Conservation (phyloP, 768 basidiomycete genomes). For the Boletus reticuloceps region DNA sequence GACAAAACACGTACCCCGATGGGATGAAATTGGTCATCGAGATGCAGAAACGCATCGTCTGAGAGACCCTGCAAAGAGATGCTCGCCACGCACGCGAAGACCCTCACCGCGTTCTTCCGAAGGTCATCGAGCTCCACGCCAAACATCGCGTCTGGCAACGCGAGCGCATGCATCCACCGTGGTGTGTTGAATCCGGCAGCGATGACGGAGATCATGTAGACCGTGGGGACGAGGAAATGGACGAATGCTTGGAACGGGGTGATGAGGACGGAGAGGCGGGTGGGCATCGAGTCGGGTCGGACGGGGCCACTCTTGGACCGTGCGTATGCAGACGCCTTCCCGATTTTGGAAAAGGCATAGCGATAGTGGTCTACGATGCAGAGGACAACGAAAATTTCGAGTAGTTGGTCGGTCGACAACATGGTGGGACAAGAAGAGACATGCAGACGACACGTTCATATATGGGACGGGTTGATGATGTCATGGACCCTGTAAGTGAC, state of each 20-base stretch:
- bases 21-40: constrained; percentile 3
- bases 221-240: background rate
- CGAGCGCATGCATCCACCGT: background rate
- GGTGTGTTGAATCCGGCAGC: background rate
- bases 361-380: background rate
- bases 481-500: no score
- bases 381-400: background rate
- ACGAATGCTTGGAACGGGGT: background rate
- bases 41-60: background rate
- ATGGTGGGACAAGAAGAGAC: background rate
- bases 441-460: no score
- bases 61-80: background rate
- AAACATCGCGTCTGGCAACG: background rate
- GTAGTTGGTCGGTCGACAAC: background rate
- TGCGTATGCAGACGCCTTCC: background rate
- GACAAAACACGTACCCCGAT: constrained; percentile 1
- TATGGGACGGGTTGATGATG: no score
- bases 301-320: constrained; percentile 1
- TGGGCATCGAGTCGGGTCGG: background rate
- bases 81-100: background rate
- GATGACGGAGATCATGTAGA: background rate
- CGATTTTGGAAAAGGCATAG: background rate
- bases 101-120: background rate
- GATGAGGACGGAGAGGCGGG: background rate
- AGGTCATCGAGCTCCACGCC: background rate